Conservation (phyloP, 768 basidiomycete species). For the Rhodocollybia butyracea region DNA sequence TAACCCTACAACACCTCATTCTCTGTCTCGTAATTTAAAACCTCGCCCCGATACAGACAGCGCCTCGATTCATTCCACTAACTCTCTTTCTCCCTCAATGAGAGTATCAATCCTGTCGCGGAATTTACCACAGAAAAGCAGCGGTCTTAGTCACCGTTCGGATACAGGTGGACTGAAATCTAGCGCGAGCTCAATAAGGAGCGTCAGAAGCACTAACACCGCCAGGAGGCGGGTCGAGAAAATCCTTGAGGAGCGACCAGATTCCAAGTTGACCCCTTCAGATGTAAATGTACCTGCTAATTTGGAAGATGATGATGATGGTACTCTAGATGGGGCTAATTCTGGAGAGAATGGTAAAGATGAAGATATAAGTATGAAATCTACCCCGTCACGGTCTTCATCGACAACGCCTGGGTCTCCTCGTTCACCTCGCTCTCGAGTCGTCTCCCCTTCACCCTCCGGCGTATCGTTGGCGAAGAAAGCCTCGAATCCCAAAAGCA, state of each 20-base stretch:
- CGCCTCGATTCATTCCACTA: constrained; percentile 27
- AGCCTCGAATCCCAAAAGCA: background rate
- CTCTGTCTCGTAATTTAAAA: constrained; percentile 21
- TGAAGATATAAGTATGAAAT: constrained; percentile 9
- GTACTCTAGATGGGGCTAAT: constrained; percentile 6
- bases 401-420: background rate
- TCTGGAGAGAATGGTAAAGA: constrained; percentile 11
- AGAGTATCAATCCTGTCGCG: constrained; percentile 28
- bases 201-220: constrained; percentile 22
- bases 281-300: background rate
- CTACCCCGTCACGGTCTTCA: background rate
- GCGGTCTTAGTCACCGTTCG: too few species aligned
- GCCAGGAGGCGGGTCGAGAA: constrained; percentile 15
- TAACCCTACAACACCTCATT: constrained; percentile 12
- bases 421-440: background rate
- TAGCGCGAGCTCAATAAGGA: constrained; percentile 27
- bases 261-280: constrained; percentile 67
- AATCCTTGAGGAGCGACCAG: constrained; percentile 44
- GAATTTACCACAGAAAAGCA: constrained; percentile 20
- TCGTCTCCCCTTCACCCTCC: constrained; percentile 1
- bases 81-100: constrained; percentile 6
- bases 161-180: constrained; percentile 1
- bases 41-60: constrained; percentile 34
- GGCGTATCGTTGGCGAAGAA: background rate
- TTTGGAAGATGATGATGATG: background rate